Evolutionary conservation across 164 flowering plant species (phyloP), one percentile per base, ranked within the genome.

Genomic region (Nymphaea thermarum): DNA sequence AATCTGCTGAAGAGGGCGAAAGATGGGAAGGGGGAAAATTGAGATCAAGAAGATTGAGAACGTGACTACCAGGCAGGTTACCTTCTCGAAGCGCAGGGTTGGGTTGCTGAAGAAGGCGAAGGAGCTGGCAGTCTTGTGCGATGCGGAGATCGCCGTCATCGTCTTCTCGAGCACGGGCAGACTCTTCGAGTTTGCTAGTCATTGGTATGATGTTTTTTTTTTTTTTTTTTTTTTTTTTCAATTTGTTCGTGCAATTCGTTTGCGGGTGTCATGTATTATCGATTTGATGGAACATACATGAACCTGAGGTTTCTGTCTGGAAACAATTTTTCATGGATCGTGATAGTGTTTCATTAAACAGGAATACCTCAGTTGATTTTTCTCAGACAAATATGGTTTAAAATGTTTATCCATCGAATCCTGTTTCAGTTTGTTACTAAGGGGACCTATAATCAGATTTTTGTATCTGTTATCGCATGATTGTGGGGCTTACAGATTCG

Each of bases 11-110:
- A 15, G 14, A 15, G 57, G 14, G 15, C 2, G 57, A 51, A 15
- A 51, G 57, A 61, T 61, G 63, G 63, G 63, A n/a, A 61, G 63
- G 42, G 63, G 63, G 63, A 61, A 61, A 17, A 61, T 61, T n/a
- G 63, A 61, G 63, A 61, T 61, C 17, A 61, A 61, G 63, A 61
- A 36, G 42, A 61, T 61, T n/a, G 63, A 61, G 63, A 61, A 61
- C n/a, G 63, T 61, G 14, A 61, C 63, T 36, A 11, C 25, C n/a
- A 61, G 63, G 63, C 63, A 61, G 42, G 63, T 61, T 8, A 61
- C 63, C 11, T 61, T 61, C 63, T 61, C 63, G 6, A 61, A 61
- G 63, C 25, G 63, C 25, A 12, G 63, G 42, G 42, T 17, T 61
- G 63, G 63, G 63, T 36, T 61, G 25, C 63, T 61, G 42, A 61